Percentiles rank a stretch among this genome's conserved stretches.
These are phyloP conservation scores for Piloderma croceum DNA, from an alignment of 768 basidiomycete species.

Conservation along the genomic window DNA sequence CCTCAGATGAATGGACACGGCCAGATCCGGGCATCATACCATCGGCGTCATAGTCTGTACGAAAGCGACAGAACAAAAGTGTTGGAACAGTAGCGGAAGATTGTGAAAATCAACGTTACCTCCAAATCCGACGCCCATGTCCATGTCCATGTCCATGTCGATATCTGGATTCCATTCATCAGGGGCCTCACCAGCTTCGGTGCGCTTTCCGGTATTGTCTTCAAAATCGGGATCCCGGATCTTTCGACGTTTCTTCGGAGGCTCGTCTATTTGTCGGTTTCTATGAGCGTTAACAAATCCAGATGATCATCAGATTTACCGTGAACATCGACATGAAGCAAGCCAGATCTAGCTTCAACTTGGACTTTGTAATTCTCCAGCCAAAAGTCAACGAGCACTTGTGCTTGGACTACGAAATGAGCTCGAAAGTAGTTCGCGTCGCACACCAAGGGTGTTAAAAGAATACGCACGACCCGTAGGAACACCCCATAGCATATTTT, in stretches of 20 bases:
- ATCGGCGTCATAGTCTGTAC: no score
- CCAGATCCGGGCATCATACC: no score
- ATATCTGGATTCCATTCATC: slow-evolving; percentile 14
- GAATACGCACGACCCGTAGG: slow-evolving; percentile 52
- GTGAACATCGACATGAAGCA: slow-evolving; percentile 32
- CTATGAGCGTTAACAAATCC: neutral
- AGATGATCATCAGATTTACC: slow-evolving; percentile 20
- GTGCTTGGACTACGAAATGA: slow-evolving; percentile 50
- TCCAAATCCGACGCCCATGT: slow-evolving; percentile 3
- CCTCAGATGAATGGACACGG: slow-evolving; percentile 50
- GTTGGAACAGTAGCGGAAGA: no score
- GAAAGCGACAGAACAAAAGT: no score
- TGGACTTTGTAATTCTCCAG: slow-evolving; percentile 63
- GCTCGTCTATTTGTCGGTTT: slow-evolving; percentile 29
- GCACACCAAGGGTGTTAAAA: neutral
- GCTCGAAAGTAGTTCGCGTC: neutral
- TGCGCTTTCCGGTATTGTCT: slow-evolving; percentile 10
- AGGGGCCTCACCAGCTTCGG: no score
- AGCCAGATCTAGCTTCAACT: slow-evolving; percentile 54
- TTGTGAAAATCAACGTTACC: no score
- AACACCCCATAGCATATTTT: slow-evolving; percentile 61
- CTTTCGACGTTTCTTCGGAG: slow-evolving; percentile 46
- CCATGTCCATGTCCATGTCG: slow-evolving; percentile 20
- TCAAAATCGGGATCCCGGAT: slow-evolving; percentile 14
- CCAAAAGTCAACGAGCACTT: slow-evolving; percentile 71